phyloP scores from a whole-genome alignment of 495 filamentous ascomycete species.

The Rhizodiscina lignyota region DNA sequence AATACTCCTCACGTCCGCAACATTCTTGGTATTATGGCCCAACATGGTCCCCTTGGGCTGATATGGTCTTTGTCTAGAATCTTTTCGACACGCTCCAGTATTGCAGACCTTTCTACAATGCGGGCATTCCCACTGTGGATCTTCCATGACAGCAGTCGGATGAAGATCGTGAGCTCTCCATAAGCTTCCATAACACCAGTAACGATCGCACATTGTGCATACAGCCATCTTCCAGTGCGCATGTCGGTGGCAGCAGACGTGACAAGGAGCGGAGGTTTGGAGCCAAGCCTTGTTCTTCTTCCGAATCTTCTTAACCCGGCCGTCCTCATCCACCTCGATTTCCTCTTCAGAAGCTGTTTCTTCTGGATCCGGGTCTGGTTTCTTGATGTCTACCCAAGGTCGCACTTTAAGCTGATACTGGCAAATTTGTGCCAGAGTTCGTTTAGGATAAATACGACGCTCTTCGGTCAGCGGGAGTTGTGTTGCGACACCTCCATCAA shows the following conservation, averaged over 20 bases:
- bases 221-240: slow-evolving; percentile 63
- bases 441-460: slow-evolving; percentile 43
- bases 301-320: slow-evolving; percentile 29
- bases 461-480: slow-evolving; percentile 49
- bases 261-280: slow-evolving; percentile 40
- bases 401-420: slow-evolving; percentile 65
- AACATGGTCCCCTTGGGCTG: slow-evolving; percentile 69
- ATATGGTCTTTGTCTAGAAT: slow-evolving; percentile 46
- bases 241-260: slow-evolving; percentile 63
- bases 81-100: slow-evolving; percentile 54
- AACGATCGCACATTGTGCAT: slow-evolving; percentile 54
- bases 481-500: slow-evolving; percentile 44
- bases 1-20: slow-evolving; percentile 77
- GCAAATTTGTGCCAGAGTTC: slow-evolving; percentile 73
- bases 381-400: slow-evolving; percentile 43
- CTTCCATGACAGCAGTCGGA: slow-evolving; percentile 63
- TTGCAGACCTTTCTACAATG: slow-evolving; percentile 73
- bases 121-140: slow-evolving; percentile 70
- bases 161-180: slow-evolving; percentile 79
- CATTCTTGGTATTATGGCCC: slow-evolving; percentile 72
- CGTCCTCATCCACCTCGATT: slow-evolving; percentile 23
- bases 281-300: slow-evolving; percentile 29
- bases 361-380: slow-evolving; percentile 15
- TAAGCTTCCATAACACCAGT: slow-evolving; percentile 78
- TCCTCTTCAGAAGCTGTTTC: slow-evolving; percentile 17